Conservation (phyloP, 306 rosid species). For the Medicago arabica region DNA sequence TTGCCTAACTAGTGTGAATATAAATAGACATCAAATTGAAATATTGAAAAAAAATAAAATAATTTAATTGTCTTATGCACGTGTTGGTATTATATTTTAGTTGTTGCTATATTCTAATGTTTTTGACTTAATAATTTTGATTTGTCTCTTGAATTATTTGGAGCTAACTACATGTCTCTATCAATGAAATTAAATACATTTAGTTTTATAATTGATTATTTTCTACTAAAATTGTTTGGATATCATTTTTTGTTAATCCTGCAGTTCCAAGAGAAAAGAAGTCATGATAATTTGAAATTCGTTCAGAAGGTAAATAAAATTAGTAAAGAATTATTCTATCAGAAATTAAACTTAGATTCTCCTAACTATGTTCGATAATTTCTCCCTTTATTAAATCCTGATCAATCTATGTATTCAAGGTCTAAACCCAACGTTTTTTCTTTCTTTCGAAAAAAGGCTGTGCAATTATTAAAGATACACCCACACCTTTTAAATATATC, state of each 20-base stretch:
- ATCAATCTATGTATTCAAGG: background rate
- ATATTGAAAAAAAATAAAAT: background rate
- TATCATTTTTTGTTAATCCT: too few species aligned
- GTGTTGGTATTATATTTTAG: background rate
- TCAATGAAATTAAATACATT: background rate
- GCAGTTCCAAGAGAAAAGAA: too few species aligned
- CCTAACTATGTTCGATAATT: background rate
- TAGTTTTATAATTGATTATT: background rate
- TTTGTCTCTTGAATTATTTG: background rate
- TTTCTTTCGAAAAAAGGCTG: too few species aligned
- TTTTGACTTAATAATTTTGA: background rate
- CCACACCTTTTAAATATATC: too few species aligned
- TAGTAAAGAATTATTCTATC: too few species aligned
- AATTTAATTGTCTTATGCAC: constrained; percentile 17
- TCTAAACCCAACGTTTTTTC: background rate
- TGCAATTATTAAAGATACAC: too few species aligned
- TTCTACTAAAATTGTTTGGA: background rate
- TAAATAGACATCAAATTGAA: constrained; percentile 16
- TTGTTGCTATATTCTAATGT: background rate
- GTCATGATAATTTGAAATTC: too few species aligned
- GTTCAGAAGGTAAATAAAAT: too few species aligned
- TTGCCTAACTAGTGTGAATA: constrained; percentile 38
- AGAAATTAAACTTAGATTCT: too few species aligned
- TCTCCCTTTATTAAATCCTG: background rate
- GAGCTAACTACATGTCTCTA: background rate